These are phyloP conservation scores for Xylaria scruposa DNA, from an alignment of 495 filamentous ascomycete species.

Conservation along the genomic window DNA sequence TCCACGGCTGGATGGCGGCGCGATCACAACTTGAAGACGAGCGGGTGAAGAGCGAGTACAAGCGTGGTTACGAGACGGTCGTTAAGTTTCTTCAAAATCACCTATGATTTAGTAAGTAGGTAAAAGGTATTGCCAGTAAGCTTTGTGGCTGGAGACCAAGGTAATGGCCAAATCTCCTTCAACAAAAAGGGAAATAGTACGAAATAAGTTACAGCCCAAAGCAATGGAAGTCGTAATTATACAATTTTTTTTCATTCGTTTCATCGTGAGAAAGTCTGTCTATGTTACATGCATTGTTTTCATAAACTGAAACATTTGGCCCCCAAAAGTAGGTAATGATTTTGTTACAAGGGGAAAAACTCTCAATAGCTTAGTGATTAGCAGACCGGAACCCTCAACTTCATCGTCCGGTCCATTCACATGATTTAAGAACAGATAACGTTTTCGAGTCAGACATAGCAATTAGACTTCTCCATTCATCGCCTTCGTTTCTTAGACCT, in stretches of 20 bases:
- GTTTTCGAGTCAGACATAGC: background rate
- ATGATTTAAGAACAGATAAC: background rate
- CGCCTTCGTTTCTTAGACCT: background rate
- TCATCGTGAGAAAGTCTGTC: background rate
- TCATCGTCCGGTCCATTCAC: background rate
- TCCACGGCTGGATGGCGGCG: constrained; percentile 94
- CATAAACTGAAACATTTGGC: background rate
- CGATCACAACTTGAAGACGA: constrained; percentile 70
- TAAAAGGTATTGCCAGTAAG: no score
- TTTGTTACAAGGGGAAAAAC: background rate
- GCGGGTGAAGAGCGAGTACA: constrained; percentile 76
- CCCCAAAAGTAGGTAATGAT: background rate
- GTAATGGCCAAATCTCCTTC: background rate
- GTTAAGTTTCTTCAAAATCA: constrained; percentile 79
- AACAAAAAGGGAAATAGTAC: background rate
- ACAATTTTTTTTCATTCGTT: background rate
- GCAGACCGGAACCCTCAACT: background rate
- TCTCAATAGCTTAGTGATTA: background rate
- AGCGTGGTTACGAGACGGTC: constrained; percentile 76
- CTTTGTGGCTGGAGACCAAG: background rate
- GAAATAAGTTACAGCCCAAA: background rate
- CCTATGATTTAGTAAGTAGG: constrained; percentile 52
- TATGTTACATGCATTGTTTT: background rate
- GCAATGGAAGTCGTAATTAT: background rate
- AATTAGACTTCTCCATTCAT: background rate